A percentile compares a stretch with the other conserved stretches of the same genome.
Evolutionary conservation across 2,329 filamentous ascomycete genomes (phyloP).

Genomic region (Calonectria pauciramosa): DNA sequence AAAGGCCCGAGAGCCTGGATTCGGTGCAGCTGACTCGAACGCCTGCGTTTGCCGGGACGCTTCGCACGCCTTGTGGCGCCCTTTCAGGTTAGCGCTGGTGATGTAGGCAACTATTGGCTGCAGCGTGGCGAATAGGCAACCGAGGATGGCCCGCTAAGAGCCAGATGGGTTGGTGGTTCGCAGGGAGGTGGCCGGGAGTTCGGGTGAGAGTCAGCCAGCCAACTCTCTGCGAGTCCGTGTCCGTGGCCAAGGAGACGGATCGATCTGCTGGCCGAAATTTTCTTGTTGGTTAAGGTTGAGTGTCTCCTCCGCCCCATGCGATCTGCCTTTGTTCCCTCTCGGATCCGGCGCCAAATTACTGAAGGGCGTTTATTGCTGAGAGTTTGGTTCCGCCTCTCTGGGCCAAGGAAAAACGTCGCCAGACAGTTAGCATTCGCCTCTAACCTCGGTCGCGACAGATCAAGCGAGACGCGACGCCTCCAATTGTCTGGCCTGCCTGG

Average conservation of each 20-base stretch:
- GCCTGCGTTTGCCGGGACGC: conserved; percentile 26
- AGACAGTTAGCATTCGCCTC: neutral
- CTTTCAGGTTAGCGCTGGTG: conserved; percentile 8
- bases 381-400: conserved; percentile 8
- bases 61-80: conserved; percentile 25
- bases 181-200: conserved; percentile 26
- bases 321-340: conserved; percentile 10
- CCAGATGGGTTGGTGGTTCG: conserved; percentile 33
- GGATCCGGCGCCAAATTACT: neutral
- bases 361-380: neutral
- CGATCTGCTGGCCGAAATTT: conserved; percentile 11
- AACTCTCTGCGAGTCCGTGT: conserved; percentile 17
- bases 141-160: conserved; percentile 20
- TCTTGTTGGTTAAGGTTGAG: conserved; percentile 3
- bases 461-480: neutral
- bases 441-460: neutral
- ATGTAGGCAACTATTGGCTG: conserved; percentile 2
- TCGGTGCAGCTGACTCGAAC: conserved; percentile 46
- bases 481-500: conserved; percentile 7
- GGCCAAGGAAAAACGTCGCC: neutral
- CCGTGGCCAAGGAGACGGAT: conserved; percentile 43
- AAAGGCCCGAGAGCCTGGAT: conserved; percentile 47
- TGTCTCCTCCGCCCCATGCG: neutral
- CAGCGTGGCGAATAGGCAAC: conserved; percentile 29
- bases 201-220: conserved; percentile 7